These are phyloP conservation scores for carrot (Daucus carota) DNA, from an alignment of 129 eudicot genomes.

Conservation along the genomic window DNA sequence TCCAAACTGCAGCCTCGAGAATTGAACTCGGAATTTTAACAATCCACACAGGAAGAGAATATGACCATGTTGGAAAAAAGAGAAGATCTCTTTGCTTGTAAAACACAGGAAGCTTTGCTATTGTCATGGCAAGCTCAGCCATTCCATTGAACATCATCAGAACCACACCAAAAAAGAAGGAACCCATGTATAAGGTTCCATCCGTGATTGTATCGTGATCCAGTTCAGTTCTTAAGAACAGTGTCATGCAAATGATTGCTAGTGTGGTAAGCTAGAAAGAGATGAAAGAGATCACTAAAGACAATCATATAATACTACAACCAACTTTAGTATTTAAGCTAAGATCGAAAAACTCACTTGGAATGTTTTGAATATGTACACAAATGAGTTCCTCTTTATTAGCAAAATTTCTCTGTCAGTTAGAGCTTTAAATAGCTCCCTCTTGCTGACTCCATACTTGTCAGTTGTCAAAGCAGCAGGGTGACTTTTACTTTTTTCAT, in stretches of 20 bases:
- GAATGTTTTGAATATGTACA: slow-evolving; percentile 36
- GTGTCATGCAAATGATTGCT: slow-evolving; percentile 14
- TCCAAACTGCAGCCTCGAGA: slow-evolving; percentile 49
- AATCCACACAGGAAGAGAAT: slow-evolving; percentile 63
- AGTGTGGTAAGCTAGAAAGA: not conserved
- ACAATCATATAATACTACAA: not conserved
- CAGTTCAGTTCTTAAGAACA: slow-evolving; percentile 12
- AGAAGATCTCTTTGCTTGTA: slow-evolving; percentile 73
- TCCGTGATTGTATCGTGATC: not conserved
- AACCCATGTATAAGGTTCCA: slow-evolving; percentile 13
- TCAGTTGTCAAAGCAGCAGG: slow-evolving; percentile 63
- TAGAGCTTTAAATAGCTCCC: slow-evolving; percentile 51
- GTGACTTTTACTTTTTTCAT: slow-evolving; percentile 50
- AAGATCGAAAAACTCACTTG: slow-evolving; percentile 30
- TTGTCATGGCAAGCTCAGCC: slow-evolving; percentile 60
- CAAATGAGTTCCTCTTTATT: slow-evolving; percentile 65
- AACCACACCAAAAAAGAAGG: slow-evolving; percentile 12
- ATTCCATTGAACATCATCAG: slow-evolving; percentile 35
- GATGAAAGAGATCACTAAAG: not conserved
- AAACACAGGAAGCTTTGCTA: slow-evolving; percentile 67
- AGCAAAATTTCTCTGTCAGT: slow-evolving; percentile 44
- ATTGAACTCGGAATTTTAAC: slow-evolving; percentile 53
- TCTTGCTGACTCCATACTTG: slow-evolving; percentile 42
- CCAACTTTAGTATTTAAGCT: not conserved
- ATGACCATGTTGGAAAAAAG: slow-evolving; percentile 71